A percentile compares a stretch with the other conserved stretches of the same genome.
Evolutionary conservation across 352 stramenopile species (phyloP).

Genomic region (Globisporangium carolinianum): DNA sequence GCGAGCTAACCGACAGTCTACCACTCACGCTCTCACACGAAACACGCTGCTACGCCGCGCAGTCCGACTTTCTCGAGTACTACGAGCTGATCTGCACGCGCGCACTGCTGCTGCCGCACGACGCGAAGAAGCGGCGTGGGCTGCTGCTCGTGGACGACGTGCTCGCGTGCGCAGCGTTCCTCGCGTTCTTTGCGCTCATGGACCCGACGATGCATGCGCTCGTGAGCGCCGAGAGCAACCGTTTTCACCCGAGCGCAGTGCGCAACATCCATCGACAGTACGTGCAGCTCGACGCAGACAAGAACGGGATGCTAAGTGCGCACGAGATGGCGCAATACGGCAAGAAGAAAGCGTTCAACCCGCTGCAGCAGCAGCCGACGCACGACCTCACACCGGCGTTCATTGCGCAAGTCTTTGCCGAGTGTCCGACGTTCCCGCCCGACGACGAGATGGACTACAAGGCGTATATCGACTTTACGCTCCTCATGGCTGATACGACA

Average conservation of each 20-base stretch:
- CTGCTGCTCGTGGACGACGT: slow-evolving; percentile 32
- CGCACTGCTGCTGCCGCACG: slow-evolving; percentile 43
- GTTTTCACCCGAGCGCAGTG: slow-evolving; percentile 24
- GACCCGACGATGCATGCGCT: slow-evolving; percentile 20
- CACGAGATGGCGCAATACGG: slow-evolving; percentile 44
- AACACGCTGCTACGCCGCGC: neutral
- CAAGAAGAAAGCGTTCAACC: slow-evolving; percentile 67
- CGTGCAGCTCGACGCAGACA: slow-evolving; percentile 52
- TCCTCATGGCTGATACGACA: slow-evolving; percentile 33
- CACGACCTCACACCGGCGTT: slow-evolving; percentile 56
- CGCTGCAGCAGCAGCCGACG: slow-evolving; percentile 27
- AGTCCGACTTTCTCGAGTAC: slow-evolving; percentile 42
- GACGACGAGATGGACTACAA: slow-evolving; percentile 57
- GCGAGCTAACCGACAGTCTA: neutral
- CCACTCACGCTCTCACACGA: neutral
- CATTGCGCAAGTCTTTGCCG: slow-evolving; percentile 44
- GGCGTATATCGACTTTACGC: slow-evolving; percentile 54
- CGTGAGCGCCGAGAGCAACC: slow-evolving; percentile 23
- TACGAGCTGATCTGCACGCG: slow-evolving; percentile 58
- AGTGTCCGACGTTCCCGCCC: slow-evolving; percentile 33
- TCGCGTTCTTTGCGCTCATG: slow-evolving; percentile 38
- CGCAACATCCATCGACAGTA: slow-evolving; percentile 51
- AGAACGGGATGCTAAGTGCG: slow-evolving; percentile 48
- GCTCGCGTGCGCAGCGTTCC: slow-evolving; percentile 22
- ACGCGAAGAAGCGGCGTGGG: slow-evolving; percentile 17